phyloP scores from a whole-genome alignment of 352 stramenopile species.

The Poterioochromonas sp. region DNA sequence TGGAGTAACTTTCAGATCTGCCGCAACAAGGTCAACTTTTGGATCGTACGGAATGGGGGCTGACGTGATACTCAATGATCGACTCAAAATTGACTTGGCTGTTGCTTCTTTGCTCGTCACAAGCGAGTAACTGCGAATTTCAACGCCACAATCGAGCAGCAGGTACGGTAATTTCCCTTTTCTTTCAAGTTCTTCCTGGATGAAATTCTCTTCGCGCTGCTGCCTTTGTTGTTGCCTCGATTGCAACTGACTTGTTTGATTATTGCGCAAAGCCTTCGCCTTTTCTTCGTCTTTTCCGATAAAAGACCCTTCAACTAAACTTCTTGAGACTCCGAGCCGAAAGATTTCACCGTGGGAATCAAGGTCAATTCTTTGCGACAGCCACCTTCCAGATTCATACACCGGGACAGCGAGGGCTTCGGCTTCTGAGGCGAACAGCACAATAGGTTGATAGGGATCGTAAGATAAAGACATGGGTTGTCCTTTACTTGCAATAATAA shows the following conservation, averaged over 20 bases:
- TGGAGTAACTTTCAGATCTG: conserved; percentile 36
- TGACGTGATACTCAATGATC: conserved; percentile 21
- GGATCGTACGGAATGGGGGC: conserved; percentile 32
- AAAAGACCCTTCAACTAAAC: background rate
- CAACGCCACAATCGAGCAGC: conserved; percentile 22
- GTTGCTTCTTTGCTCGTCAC: conserved; percentile 20
- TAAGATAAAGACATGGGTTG: conserved; percentile 42
- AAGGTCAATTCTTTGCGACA: conserved; percentile 23
- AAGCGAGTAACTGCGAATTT: conserved; percentile 40
- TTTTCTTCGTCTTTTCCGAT: too few species aligned
- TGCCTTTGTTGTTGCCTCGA: too few species aligned
- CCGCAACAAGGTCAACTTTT: conserved; percentile 36
- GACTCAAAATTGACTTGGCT: conserved; percentile 12
- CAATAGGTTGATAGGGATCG: conserved; percentile 20
- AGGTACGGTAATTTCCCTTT: too few species aligned
- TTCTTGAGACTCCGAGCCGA: conserved; percentile 21
- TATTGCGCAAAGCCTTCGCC: too few species aligned
- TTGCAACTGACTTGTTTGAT: too few species aligned
- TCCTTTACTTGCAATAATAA: conserved; percentile 39
- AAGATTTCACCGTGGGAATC: conserved; percentile 35
- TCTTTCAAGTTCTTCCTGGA: too few species aligned
- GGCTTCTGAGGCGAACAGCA: conserved; percentile 37
- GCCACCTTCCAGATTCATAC: background rate
- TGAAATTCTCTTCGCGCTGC: too few species aligned
- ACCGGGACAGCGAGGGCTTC: conserved; percentile 33